Evolutionary conservation across 768 basidiomycete genomes (phyloP), one percentile per base, ranked within the genome.

Genomic region (Boletus patriciae): DNA sequence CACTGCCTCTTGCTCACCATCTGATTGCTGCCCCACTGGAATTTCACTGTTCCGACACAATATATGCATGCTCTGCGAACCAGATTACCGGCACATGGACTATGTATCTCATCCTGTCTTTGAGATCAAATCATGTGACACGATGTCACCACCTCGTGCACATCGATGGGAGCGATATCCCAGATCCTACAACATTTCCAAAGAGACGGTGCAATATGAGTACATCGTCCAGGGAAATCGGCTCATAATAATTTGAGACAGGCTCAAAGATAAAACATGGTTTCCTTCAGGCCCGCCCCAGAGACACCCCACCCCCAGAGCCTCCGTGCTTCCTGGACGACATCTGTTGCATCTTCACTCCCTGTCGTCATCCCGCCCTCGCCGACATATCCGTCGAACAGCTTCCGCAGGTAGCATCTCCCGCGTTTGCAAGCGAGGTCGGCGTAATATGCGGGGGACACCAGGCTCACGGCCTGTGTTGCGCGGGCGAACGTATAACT

Each of bases 241-340:
- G 9, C 29, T 31, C 29, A 5, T 6, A 13, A 34, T 4, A 15
- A 15, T 25, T 25, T 25, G 25, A 34, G 34, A 13, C 29, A 40
- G 29, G 9, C 19, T 50, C 50, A 50, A 21, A 50, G 27, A 10
- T 50, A 50, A 23, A 50, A 50, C 50, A 50, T 50, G 12, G 50
- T 41, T 1, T 50, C 50, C 29, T 27, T 42, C 8, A 50, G 50
- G 11, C 36, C 36, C 18, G 38, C 50, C n/a, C 50, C 50, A 16
- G 49, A 18, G 27, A 50, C 50, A 4, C 50, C 50, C 40, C 27
- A 50, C 40, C 50, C 27, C 50, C 50, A 50, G 15, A 50, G 13
- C 19, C 38, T 50, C 27, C 8, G 27, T 6, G 50, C 50, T 42
- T 50, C 50, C 19, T 25, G n/a, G 18, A 27, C 25, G 21, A 38